A percentile compares a stretch with the other conserved stretches of the same genome.
phyloP scores from a whole-genome alignment of 176 grass and related monocot species.

The Bonia amplexicaulis region DNA sequence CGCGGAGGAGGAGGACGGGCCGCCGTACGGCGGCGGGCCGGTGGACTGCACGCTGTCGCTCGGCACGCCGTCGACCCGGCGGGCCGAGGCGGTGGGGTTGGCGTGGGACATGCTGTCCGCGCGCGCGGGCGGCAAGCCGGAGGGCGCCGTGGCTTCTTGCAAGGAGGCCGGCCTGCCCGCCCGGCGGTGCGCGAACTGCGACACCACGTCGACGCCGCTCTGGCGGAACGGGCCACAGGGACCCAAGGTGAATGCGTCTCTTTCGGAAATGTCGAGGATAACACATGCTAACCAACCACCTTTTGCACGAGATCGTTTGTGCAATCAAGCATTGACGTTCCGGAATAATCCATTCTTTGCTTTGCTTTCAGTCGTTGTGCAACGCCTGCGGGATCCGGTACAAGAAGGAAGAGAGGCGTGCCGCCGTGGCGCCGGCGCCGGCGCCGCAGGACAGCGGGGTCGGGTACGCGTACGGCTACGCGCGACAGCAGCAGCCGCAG shows the following conservation, averaged over 20 bases:
- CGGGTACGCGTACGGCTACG: slow-evolving; percentile 42
- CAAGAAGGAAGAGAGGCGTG: slow-evolving; percentile 83
- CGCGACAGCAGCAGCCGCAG: not conserved
- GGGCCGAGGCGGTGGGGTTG: slow-evolving; percentile 12
- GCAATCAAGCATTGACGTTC: not conserved
- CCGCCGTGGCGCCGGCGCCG: slow-evolving; percentile 36
- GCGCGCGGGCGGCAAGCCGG: not conserved
- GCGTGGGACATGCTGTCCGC: slow-evolving; percentile 33
- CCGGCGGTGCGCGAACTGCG: slow-evolving; percentile 76
- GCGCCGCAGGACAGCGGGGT: not conserved
- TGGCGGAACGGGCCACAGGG: slow-evolving; percentile 80
- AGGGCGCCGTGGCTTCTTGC: not conserved
- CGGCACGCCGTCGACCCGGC: slow-evolving; percentile 68
- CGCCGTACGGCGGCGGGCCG: slow-evolving; percentile 5
- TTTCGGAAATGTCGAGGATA: not conserved
- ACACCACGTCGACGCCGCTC: slow-evolving; percentile 77
- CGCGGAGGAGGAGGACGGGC: slow-evolving; percentile 2
- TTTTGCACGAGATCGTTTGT: not conserved
- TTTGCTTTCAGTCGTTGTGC: slow-evolving; percentile 59
- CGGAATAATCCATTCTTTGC: not conserved
- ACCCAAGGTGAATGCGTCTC: slow-evolving; percentile 59
- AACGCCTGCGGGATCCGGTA: slow-evolving; percentile 90
- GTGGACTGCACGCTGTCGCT: slow-evolving; percentile 88
- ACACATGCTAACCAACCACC: not conserved
- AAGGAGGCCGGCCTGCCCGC: not conserved